These are phyloP conservation scores for Geoglossum glabrum DNA, from an alignment of 495 filamentous ascomycete species.

Conservation along the genomic window DNA sequence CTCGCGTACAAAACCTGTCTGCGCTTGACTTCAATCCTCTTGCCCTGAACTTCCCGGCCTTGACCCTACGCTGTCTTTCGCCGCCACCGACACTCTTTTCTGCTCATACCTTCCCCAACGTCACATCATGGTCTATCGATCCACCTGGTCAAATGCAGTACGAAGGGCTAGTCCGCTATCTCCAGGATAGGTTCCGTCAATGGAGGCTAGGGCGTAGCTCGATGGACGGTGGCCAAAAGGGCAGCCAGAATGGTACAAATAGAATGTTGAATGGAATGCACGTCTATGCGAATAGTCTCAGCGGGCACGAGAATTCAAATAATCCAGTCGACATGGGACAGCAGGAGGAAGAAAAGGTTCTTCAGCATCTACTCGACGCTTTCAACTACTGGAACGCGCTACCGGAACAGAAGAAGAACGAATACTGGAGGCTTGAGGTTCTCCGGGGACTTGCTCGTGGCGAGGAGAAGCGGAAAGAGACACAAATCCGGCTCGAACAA, in stretches of 20 bases:
- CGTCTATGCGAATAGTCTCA: constrained; percentile 7
- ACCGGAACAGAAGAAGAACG: constrained; percentile 30
- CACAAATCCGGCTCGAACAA: constrained; percentile 38
- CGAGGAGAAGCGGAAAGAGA: constrained; percentile 39
- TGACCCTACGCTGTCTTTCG: constrained; percentile 61
- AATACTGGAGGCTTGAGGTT: constrained; percentile 62
- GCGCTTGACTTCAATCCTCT: constrained; percentile 75
- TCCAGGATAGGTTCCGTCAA: constrained; percentile 41
- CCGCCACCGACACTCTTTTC: constrained; percentile 57
- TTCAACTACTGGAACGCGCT: constrained; percentile 51
- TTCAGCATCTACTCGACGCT: constrained; percentile 45
- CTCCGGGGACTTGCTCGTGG: constrained; percentile 51
- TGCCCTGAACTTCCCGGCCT: constrained; percentile 57
- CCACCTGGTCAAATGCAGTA: constrained; percentile 50
- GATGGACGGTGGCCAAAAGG: not conserved
- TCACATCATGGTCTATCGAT: constrained; percentile 51
- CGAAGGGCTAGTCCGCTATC: constrained; percentile 43
- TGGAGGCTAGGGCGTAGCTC: constrained; percentile 22
- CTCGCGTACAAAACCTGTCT: constrained; percentile 22
- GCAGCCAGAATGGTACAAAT: constrained; percentile 12
- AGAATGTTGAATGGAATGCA: constrained; percentile 6
- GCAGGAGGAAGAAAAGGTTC: constrained; percentile 37
- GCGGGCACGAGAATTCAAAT: not conserved
- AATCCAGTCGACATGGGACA: constrained; percentile 21
- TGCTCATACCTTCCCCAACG: constrained; percentile 43